Evolutionary conservation across 371 early-diverging fungal genomes (phyloP), one percentile per base, ranked within the genome.

Genomic region (Basidiobolus meristosporus): DNA sequence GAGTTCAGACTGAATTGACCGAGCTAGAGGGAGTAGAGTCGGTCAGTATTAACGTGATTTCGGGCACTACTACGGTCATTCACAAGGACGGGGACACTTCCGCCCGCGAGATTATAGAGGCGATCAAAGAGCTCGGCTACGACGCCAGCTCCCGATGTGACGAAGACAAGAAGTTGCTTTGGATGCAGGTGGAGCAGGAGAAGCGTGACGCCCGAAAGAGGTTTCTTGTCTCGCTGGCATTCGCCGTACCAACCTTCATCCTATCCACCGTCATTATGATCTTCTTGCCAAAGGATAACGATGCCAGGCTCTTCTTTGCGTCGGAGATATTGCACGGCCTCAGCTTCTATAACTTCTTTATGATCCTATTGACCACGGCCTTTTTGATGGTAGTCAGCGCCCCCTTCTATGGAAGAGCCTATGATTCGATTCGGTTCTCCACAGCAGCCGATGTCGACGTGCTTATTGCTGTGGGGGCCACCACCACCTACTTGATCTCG

Each of bases 101-200:
- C n/a, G n/a, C n/a, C n/a, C n/a, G n/a, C n/a, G 68, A 74, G 40
- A 66, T 95, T 43, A 75, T 88, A 3, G 67, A 72, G 22, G 52
- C 55, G 12, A 81, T 93, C 22, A 80, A 87, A 48, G 60, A 61
- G 6, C 63, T 90, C 10, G 95, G 95, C 0, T 95, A 83, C 45
- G 73, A 82, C 46, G 90, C 87, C 2, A 81, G 39, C 56, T 91
- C 21, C 52, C 68, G 0, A 74, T 87, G 40, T 65, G 73, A 40
- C 68, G 84, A 36, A 75, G 87, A 14, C 57, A 69, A 19, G 87
- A 92, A 51, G 38, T 63, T 62, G 10, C n/a, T n/a, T n/a, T n/a
- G n/a, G n/a, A 20, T 28, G 7, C 26, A 22, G 30, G 32, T 39
- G 4, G 38, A 41, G 23, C 20, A 38, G 19, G 30, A 46, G 12